Conservation (phyloP, 345 rosid species). For the Ceriops zippeliana region DNA sequence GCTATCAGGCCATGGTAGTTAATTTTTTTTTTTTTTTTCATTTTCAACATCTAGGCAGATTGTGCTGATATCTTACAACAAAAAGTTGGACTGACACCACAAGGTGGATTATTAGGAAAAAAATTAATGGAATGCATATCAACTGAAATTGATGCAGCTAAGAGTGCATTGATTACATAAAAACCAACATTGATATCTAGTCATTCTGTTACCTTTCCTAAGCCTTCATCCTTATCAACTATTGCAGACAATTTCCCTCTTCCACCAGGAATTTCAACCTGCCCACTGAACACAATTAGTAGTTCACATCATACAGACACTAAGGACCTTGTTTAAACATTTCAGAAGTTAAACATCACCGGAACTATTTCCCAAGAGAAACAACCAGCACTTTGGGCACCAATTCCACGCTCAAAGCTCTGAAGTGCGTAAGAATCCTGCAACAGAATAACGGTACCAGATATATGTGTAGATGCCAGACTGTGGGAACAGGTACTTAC, state of each 20-base stretch:
- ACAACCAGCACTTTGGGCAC: slow-evolving; percentile 18
- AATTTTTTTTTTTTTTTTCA: not conserved
- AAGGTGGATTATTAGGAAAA: not conserved
- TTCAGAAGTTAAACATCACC: slow-evolving; percentile 4
- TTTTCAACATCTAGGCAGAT: not conserved
- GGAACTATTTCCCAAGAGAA: slow-evolving; percentile 35
- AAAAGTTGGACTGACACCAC: not conserved
- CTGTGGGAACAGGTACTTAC: too few species aligned
- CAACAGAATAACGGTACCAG: not conserved
- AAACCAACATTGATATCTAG: not conserved
- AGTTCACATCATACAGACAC: not conserved
- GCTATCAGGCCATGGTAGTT: not conserved
- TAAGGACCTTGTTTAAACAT: not conserved
- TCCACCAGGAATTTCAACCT: slow-evolving; percentile 30
- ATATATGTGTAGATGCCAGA: too few species aligned
- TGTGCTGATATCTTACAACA: not conserved
- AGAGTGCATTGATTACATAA: not conserved
- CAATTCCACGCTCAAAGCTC: slow-evolving; percentile 31
- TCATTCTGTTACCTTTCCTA: slow-evolving; percentile 22
- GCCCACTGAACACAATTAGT: not conserved
- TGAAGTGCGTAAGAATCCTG: slow-evolving; percentile 28
- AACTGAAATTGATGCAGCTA: not conserved
- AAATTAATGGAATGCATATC: not conserved
- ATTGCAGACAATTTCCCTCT: slow-evolving; percentile 15
- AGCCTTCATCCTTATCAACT: slow-evolving; percentile 27